These are phyloP conservation scores for Comarum palustre DNA, from an alignment of 306 rosid species.

Conservation along the genomic window DNA sequence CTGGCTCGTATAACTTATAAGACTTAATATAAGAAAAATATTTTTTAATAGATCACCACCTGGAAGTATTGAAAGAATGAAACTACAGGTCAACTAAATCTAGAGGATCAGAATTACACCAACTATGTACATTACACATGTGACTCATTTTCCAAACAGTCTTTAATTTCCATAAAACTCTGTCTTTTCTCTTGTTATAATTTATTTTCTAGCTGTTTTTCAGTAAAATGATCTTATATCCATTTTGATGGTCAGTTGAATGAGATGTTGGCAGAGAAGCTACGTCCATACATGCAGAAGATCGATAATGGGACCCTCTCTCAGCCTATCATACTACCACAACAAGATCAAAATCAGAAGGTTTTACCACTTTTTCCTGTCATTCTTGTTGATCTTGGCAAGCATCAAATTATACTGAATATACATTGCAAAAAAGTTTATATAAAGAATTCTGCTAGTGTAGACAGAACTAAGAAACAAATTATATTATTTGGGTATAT, in stretches of 20 bases:
- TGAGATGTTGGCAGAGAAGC: constrained; percentile 77
- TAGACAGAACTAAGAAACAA: neutral
- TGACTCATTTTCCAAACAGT: neutral
- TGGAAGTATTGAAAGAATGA: neutral
- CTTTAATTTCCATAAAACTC: neutral
- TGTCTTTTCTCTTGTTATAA: neutral
- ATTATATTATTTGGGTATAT: neutral
- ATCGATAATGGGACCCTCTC: constrained; percentile 50
- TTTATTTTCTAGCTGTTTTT: neutral
- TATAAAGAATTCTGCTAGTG: neutral
- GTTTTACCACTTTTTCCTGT: constrained; percentile 29
- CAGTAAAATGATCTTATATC: constrained; percentile 9
- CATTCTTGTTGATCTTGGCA: neutral
- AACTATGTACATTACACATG: neutral
- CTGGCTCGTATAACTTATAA: neutral
- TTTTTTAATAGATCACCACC: neutral
- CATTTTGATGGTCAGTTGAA: constrained; percentile 56
- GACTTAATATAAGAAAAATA: neutral
- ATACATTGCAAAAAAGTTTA: neutral
- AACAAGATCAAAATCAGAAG: constrained; percentile 54
- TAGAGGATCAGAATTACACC: neutral
- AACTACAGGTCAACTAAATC: neutral
- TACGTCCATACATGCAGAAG: constrained; percentile 62
- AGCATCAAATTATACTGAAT: neutral
- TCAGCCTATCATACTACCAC: constrained; percentile 60